Conservation (phyloP, 1,139 yeast genomes). For the Blastobotrys illinoisensis region DNA sequence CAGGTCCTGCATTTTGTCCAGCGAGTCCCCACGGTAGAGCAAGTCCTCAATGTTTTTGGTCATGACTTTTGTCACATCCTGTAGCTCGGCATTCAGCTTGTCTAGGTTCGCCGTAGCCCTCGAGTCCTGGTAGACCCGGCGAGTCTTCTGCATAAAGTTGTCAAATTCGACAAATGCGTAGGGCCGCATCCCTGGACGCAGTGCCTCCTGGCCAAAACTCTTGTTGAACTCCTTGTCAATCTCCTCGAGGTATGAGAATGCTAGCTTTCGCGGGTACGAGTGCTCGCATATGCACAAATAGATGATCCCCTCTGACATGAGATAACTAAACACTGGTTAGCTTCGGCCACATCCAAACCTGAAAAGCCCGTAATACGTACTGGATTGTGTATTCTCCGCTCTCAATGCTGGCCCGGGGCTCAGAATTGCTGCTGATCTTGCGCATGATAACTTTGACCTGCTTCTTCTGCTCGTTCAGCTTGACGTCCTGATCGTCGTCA, state of each 20-base stretch:
- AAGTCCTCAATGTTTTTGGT: constrained; percentile 93
- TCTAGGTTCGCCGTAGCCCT: constrained; percentile 87
- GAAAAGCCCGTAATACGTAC: constrained; percentile 19
- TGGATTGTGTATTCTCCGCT: constrained; percentile 72
- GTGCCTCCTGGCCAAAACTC: constrained; percentile 71
- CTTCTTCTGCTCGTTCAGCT: constrained; percentile 70
- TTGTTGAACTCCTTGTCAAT: constrained; percentile 75
- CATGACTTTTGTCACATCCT: constrained; percentile 93
- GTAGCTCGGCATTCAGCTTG: constrained; percentile 76
- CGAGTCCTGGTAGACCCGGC: constrained; percentile 82
- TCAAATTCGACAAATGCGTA: constrained; percentile 88
- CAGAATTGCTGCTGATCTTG: constrained; percentile 74
- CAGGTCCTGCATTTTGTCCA: constrained; percentile 86
- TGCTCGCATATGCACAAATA: constrained; percentile 73
- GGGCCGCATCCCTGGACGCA: constrained; percentile 63
- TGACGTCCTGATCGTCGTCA: constrained; percentile 60
- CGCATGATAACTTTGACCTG: constrained; percentile 74
- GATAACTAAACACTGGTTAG: constrained; percentile 37
- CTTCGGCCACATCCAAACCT: not conserved
- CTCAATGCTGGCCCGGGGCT: constrained; percentile 80
- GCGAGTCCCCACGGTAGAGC: constrained; percentile 87
- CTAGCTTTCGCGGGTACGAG: constrained; percentile 81
- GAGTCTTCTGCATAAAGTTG: constrained; percentile 77
- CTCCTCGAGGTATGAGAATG: constrained; percentile 81
- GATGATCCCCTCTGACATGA: constrained; percentile 57